phyloP scores from a whole-genome alignment of 2,329 filamentous ascomycete genomes.

The Fusarium sp. region DNA sequence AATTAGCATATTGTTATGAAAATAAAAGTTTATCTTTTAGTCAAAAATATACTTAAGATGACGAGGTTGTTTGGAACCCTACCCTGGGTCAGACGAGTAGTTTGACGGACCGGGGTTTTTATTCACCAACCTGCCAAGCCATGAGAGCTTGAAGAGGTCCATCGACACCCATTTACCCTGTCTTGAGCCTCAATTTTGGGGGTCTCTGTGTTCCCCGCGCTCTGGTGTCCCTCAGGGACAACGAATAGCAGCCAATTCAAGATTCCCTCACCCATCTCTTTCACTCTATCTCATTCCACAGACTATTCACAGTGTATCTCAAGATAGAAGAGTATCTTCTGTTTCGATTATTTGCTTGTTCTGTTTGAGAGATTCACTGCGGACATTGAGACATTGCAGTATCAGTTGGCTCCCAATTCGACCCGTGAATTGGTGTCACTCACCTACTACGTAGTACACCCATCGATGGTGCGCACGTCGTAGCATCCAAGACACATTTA shows the following conservation, averaged over 20 bases:
- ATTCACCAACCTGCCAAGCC: constrained; percentile 5
- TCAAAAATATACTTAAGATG: not conserved
- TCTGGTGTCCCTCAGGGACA: not conserved
- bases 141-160: constrained; percentile 3
- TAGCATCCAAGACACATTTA: constrained; percentile 12
- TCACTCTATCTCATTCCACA: not conserved
- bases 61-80: constrained; percentile 1
- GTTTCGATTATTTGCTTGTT: not conserved
- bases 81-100: constrained; percentile 24
- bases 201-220: constrained; percentile 29
- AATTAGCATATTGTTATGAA: not conserved
- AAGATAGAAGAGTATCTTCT: not conserved
- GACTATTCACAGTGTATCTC: not conserved
- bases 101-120: constrained; percentile 12
- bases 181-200: constrained; percentile 42
- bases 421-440: constrained; percentile 15
- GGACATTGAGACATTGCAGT: too few species aligned
- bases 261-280: not conserved
- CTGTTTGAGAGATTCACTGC: too few species aligned
- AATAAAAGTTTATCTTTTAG: too few species aligned
- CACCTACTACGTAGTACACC: constrained; percentile 10
- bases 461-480: constrained; percentile 15
- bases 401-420: not conserved
- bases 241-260: not conserved
- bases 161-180: constrained; percentile 5